Conservation (phyloP, 2,329 filamentous ascomycete genomes). For the Pezicula neosporulosa region DNA sequence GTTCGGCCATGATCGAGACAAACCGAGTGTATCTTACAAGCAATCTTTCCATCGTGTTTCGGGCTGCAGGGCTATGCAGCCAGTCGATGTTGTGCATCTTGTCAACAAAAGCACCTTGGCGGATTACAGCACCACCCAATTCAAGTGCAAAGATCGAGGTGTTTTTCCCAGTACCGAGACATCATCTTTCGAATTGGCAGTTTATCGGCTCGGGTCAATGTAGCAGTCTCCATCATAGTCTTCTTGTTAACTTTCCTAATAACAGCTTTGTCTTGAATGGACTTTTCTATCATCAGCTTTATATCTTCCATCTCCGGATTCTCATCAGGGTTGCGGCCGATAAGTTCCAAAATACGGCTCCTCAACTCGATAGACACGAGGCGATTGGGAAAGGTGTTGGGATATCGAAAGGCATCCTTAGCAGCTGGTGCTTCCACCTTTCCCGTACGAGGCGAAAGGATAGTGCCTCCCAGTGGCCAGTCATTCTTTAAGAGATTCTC, state of each 20-base stretch:
- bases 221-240: conserved; percentile 15
- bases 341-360: conserved; percentile 36
- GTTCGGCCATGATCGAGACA: conserved; percentile 50
- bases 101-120: conserved; percentile 63
- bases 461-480: conserved; percentile 64
- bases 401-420: conserved; percentile 7
- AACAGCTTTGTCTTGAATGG: conserved; percentile 33
- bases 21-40: conserved; percentile 65
- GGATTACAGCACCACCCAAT: conserved; percentile 59
- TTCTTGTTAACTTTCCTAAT: conserved; percentile 39
- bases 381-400: conserved; percentile 53
- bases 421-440: conserved; percentile 35
- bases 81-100: conserved; percentile 79
- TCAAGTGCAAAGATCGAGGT: conserved; percentile 62
- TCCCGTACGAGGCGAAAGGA: conserved; percentile 53
- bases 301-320: conserved; percentile 47
- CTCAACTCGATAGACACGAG: conserved; percentile 47
- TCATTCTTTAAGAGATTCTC: conserved; percentile 40
- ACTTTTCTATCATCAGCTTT: conserved; percentile 44
- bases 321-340: conserved; percentile 25
- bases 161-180: conserved; percentile 69
- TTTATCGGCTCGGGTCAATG: conserved; percentile 27
- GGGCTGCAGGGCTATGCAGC: conserved; percentile 67
- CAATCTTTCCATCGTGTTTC: conserved; percentile 60
- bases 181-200: conserved; percentile 63